These are phyloP conservation scores for Sanghuangporus sanghuang DNA, from an alignment of 1,284 basidiomycete genomes.

Conservation along the genomic window DNA sequence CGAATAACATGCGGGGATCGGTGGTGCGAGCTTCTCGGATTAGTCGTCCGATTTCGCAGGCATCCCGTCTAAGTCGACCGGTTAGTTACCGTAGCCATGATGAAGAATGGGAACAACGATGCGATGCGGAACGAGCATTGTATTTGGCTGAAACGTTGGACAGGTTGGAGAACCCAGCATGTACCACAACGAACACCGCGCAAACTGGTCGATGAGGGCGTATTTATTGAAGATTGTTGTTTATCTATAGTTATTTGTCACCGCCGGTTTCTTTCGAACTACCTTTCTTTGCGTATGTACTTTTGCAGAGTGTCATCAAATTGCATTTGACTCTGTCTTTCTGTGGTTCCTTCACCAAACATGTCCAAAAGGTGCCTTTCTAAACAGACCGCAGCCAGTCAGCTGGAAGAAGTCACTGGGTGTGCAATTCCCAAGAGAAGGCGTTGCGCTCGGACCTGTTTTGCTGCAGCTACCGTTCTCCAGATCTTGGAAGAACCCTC, in stretches of 20 bases:
- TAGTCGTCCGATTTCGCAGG: constrained; percentile 18
- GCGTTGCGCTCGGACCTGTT: too few relatives aligned
- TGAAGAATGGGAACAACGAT: constrained; percentile 50
- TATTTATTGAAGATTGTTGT: background rate
- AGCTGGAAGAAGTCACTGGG: too few relatives aligned
- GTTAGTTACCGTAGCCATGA: constrained; percentile 51
- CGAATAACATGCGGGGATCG: constrained; percentile 35
- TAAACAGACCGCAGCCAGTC: too few relatives aligned
- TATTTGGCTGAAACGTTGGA: constrained; percentile 52
- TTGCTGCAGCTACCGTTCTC: too few relatives aligned
- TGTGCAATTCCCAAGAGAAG: too few relatives aligned
- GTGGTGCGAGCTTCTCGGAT: constrained; percentile 27
- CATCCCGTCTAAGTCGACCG: constrained; percentile 31
- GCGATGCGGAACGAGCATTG: constrained; percentile 47
- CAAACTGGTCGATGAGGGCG: background rate
- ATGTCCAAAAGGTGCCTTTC: too few relatives aligned
- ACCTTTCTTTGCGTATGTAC: background rate
- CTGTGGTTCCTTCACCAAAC: too few relatives aligned
- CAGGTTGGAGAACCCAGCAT: constrained; percentile 35
- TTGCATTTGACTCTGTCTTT: too few relatives aligned
- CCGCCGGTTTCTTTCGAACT: background rate
- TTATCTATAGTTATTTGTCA: background rate
- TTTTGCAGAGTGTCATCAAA: background rate
- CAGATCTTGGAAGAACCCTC: too few relatives aligned
- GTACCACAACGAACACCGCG: background rate